Base-by-base conservation (phyloP, 805 yeast genomes). In the Pachysolen tannophilus region DNA sequence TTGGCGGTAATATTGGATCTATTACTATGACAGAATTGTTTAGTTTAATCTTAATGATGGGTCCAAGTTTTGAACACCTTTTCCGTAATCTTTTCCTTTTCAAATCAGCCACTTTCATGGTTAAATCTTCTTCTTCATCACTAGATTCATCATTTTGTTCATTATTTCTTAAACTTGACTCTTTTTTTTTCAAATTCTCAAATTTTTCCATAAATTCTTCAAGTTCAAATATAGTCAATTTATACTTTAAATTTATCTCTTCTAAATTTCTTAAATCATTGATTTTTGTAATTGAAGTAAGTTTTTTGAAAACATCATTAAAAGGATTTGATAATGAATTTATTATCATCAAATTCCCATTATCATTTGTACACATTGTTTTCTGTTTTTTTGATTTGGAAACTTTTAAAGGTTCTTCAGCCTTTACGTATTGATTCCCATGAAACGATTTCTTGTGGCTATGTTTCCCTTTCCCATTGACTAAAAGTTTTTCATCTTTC, bases 241-340 rank as follows among this genome's bases (percentile, higher is more conserved):
- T 55, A 21, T 71, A 62, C 49, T 82, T 83, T 17, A 49, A 42
- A 13, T 55, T 52, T 40, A 79, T 43, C 48, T 83, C 92, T 5
- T 58, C 50, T 3, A 41, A 46, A 48, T 82, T 75, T 5, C 49
- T 48, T 1, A 55, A 40, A 47, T 82, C 65, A 19, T 66, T 60
- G 20, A 82, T 61, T 13, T 56, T 55, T 0, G 85, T 74, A 16
- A 78, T 59, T 8, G 53, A 53, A 3, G 67, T 64, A 25, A 78
- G 50, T 28, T 63, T 59, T 16, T 55, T 46, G 8, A 49, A 45
- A 82, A 84, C 75, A 42, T 64, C 68, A 20, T 34, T 41, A 20
- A 23, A 31, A 4, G 32, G 38, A 13, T 30, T 27, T n/a, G 38
- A 38, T 18, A 39, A 26, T 19, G 37, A 39, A 5, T 20, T 8